A percentile compares a stretch with the other conserved stretches of the same genome.
These are phyloP conservation scores for Tuber borchii DNA, from an alignment of 495 filamentous ascomycete genomes.

Conservation along the genomic window DNA sequence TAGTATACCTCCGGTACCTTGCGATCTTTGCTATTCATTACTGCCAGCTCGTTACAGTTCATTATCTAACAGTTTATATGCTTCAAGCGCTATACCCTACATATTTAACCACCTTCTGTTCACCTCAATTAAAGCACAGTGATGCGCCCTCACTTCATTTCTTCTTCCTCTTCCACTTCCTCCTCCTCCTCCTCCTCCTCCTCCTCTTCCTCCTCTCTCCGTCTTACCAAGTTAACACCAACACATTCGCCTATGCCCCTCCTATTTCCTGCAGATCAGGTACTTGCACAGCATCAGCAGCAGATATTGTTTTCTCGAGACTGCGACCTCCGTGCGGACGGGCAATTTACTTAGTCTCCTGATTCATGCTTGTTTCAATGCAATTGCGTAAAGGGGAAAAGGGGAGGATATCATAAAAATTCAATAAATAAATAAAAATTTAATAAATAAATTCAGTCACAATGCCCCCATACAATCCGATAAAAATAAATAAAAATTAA, in stretches of 20 bases:
- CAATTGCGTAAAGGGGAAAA: slow-evolving; percentile 38
- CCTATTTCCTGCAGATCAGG: neutral
- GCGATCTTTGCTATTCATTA: neutral
- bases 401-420: slow-evolving; percentile 12
- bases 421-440: slow-evolving; percentile 33
- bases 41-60: neutral
- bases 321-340: slow-evolving; percentile 2
- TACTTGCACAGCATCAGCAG: neutral
- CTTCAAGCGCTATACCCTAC: neutral
- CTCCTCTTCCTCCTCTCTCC: neutral
- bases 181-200: neutral
- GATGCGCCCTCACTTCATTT: neutral
- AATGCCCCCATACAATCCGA: neutral
- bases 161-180: neutral
- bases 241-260: neutral
- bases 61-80: neutral
- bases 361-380: slow-evolving; percentile 33
- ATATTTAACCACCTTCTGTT: neutral
- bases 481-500: neutral
- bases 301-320: neutral
- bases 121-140: neutral
- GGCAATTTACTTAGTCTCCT: slow-evolving; percentile 18
- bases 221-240: neutral
- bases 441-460: slow-evolving; percentile 28
- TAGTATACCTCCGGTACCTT: neutral